Conservation (phyloP, 352 stramenopile species). For the Blastocystis sp. region DNA sequence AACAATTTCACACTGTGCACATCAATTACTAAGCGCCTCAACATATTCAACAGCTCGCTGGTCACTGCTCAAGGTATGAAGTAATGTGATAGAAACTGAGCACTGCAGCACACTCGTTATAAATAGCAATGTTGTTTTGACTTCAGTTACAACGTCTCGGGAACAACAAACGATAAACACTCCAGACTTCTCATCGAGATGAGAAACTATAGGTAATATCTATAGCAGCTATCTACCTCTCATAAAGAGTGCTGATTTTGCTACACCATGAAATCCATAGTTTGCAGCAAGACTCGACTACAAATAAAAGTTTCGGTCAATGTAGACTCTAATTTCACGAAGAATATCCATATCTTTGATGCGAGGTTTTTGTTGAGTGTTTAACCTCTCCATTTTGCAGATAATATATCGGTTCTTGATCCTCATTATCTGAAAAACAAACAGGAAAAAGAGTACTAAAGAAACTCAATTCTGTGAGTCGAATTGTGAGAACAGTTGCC, state of each 20-base stretch:
- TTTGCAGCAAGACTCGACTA: neutral
- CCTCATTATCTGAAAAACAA: constrained; percentile 11
- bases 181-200: neutral
- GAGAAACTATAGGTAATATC: neutral
- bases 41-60: neutral
- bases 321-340: neutral
- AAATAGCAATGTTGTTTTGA: neutral
- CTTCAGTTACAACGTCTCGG: neutral
- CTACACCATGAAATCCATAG: neutral
- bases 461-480: neutral
- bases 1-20: neutral
- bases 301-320: neutral
- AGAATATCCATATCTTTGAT: neutral
- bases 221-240: neutral
- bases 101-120: neutral
- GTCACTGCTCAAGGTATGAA: neutral
- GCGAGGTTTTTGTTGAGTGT: neutral
- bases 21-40: neutral
- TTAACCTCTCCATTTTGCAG: neutral
- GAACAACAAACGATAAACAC: neutral
- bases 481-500: neutral
- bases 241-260: neutral
- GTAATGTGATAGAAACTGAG: neutral
- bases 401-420: constrained; percentile 13
- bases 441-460: neutral